phyloP scores from a whole-genome alignment of 164 flowering plant species.

The Annona squamosa region DNA sequence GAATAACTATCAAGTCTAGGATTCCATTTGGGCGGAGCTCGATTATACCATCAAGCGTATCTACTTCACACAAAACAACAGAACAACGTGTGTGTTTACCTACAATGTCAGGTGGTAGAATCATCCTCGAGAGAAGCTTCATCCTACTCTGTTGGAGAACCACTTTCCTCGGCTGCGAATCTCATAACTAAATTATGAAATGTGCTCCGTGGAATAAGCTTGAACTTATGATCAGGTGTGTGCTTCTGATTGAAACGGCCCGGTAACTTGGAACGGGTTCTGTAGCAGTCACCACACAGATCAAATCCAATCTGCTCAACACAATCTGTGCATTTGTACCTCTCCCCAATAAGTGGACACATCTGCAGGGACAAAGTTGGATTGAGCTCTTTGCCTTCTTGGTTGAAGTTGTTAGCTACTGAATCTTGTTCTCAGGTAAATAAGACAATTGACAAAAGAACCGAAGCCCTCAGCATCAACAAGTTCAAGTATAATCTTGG shows the following conservation, averaged over 20 bases:
- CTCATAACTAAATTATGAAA: background rate
- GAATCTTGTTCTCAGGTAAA: background rate
- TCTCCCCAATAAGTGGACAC: constrained; percentile 63
- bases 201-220: constrained; percentile 11
- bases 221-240: constrained; percentile 59
- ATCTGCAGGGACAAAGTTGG: constrained; percentile 39
- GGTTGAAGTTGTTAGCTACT: background rate
- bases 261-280: constrained; percentile 53
- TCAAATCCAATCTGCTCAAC: constrained; percentile 64
- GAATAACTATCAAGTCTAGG: no score
- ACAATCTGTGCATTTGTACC: constrained; percentile 81
- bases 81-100: background rate
- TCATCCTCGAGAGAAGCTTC: background rate
- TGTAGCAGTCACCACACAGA: constrained; percentile 68
- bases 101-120: background rate
- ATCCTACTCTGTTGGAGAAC: background rate
- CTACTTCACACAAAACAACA: no score
- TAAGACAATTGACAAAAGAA: background rate
- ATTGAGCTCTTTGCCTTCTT: background rate
- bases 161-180: background rate
- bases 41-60: no score
- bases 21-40: no score
- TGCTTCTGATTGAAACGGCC: constrained; percentile 95
- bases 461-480: background rate
- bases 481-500: no score